Base-by-base conservation (phyloP, 2,329 filamentous ascomycete genomes). In the Neofusicoccum sp. region DNA sequence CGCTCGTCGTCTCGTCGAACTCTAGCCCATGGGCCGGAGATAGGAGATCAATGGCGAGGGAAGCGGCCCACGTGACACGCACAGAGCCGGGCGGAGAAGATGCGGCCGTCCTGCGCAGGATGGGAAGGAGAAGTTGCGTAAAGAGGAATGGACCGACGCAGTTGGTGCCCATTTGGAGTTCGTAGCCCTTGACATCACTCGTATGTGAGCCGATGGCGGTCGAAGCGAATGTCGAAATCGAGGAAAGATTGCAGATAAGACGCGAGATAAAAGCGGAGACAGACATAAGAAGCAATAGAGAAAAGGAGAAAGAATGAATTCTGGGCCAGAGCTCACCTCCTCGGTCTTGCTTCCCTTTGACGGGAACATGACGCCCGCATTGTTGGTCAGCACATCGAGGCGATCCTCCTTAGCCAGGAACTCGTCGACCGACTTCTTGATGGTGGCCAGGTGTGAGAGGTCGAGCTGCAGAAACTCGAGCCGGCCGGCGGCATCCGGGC, bases 331-430 rank as follows among this genome's bases (percentile, higher is more conserved):
- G 37, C 43, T 22, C 16, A 60, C 56, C 33, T 63, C 52, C 28
- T 63, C 68, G 0, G 68, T 71, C 28, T 61, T 65, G 6, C 52
- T 64, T 1, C 73, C 75, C 3, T 60, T 56, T 0, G 74, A 72
- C 0, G 72, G 68, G 1, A 71, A 64, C 56, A 72, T 72, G 44
- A 79, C 69, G 41, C 74, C 77, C 4, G 74, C 73, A 45, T 76
- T 76, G 50, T 75, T 75, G 37, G 67, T 70, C 16, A 83, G 70
- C 6, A 83, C 75, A 54, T 83, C 75, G 2, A 83, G 74, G 3
- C 72, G 67, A 12, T 71, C 66, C 64, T 83, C 80, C 12, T 73
- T 71, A 0, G 63, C 58, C 0, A 73, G 60, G 52, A 83, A 82
- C 3, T 64, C 66, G 7, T 74, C 67, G 0, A 75, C 80, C 1